phyloP scores from a whole-genome alignment of 179 eudicot genomes.

The Beta macrorhiza region DNA sequence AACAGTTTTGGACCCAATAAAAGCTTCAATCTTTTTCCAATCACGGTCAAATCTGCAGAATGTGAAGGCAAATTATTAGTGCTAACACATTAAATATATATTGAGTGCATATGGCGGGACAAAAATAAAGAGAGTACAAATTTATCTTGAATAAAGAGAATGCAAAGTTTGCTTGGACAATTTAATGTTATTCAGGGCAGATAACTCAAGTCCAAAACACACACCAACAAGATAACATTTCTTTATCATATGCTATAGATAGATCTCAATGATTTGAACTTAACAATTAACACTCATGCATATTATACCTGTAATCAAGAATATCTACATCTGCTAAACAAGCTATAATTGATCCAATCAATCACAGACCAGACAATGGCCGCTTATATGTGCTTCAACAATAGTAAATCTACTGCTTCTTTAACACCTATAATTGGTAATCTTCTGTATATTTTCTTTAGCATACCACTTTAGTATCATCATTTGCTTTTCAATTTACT shows the following conservation, averaged over 20 bases:
- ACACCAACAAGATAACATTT: background rate
- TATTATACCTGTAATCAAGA: background rate
- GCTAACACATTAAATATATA: slow-evolving; percentile 12
- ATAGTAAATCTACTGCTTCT: background rate
- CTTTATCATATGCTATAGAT: background rate
- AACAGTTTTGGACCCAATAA: slow-evolving; percentile 88
- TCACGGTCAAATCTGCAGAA: slow-evolving; percentile 87
- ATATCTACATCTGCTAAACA: no score
- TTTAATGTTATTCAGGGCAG: background rate
- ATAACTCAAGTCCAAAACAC: background rate
- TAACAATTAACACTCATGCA: background rate
- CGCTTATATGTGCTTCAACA: background rate
- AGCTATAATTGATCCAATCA: background rate
- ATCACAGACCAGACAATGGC: background rate
- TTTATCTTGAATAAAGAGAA: background rate
- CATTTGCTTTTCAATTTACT: background rate
- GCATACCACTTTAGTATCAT: background rate
- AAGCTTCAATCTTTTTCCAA: slow-evolving; percentile 97
- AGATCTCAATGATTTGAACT: background rate
- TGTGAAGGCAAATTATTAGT: slow-evolving; percentile 11
- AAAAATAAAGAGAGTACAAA: background rate
- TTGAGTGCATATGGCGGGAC: background rate
- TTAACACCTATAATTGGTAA: background rate
- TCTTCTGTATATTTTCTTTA: background rate
- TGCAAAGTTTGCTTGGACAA: no score